Conservation (phyloP, 2,329 filamentous ascomycete genomes). For the Neonectria hederae region DNA sequence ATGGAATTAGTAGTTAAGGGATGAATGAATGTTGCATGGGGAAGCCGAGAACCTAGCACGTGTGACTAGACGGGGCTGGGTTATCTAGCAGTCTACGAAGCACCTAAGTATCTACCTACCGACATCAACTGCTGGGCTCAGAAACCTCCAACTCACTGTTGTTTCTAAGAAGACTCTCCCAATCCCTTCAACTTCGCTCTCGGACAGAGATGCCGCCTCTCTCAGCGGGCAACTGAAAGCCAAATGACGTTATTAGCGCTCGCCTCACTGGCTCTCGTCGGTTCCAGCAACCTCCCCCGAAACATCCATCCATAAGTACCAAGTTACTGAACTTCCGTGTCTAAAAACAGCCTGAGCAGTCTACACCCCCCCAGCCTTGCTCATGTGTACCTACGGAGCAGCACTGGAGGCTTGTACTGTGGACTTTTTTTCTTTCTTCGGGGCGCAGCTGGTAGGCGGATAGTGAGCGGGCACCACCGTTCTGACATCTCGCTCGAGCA, state of each 20-base stretch:
- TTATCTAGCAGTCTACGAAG: conserved; percentile 10
- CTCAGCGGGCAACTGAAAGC: neutral
- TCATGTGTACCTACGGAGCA: neutral
- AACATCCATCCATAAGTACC: too few relatives aligned
- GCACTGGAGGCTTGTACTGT: too few relatives aligned
- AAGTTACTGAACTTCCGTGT: neutral
- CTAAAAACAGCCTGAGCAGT: neutral
- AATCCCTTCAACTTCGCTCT: neutral
- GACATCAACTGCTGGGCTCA: neutral
- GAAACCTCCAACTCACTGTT: neutral
- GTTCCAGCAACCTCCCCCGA: too few relatives aligned
- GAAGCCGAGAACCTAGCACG: conserved; percentile 25
- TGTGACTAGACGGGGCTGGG: conserved; percentile 22
- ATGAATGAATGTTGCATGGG: conserved; percentile 9
- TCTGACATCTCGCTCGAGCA: neutral
- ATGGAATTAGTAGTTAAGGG: neutral
- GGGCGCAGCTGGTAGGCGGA: neutral
- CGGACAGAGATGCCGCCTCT: neutral
- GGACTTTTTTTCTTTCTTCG: neutral
- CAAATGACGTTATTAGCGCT: too few relatives aligned
- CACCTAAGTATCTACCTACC: neutral
- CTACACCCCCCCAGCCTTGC: neutral
- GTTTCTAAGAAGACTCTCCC: neutral
- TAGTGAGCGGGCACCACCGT: neutral
- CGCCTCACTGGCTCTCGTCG: too few relatives aligned